These are phyloP conservation scores for Elongisporangium senticosum DNA, from an alignment of 352 stramenopile species.

Conservation along the genomic window DNA sequence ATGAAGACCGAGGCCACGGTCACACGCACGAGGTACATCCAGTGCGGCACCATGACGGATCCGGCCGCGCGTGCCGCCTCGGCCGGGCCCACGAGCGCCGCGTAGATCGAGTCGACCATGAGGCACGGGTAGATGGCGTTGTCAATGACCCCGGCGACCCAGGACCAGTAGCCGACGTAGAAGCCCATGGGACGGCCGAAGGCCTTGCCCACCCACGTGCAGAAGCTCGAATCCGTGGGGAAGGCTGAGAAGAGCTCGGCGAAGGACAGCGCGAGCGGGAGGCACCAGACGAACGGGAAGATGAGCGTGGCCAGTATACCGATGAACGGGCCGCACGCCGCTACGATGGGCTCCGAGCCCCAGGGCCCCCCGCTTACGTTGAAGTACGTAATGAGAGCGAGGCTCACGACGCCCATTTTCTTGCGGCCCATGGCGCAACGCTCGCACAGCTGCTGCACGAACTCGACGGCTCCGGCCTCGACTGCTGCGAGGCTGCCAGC, in stretches of 20 bases:
- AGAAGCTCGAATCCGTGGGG: slow-evolving; percentile 68
- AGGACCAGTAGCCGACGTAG: slow-evolving; percentile 81
- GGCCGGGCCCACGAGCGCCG: slow-evolving; percentile 25
- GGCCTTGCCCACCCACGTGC: slow-evolving; percentile 65
- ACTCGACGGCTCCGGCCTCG: background rate
- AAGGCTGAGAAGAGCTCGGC: slow-evolving; percentile 72
- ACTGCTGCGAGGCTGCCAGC: background rate
- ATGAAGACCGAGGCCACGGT: slow-evolving; percentile 48
- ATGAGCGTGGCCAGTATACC: slow-evolving; percentile 53
- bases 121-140: slow-evolving; percentile 80
- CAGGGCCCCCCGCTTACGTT: slow-evolving; percentile 92
- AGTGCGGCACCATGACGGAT: slow-evolving; percentile 33
- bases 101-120: slow-evolving; percentile 56
- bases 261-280: slow-evolving; percentile 61
- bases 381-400: slow-evolving; percentile 88
- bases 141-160: slow-evolving; percentile 74
- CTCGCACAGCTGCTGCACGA: background rate
- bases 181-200: slow-evolving; percentile 77
- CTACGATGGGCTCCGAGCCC: slow-evolving; percentile 90
- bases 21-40: slow-evolving; percentile 46
- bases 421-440: slow-evolving; percentile 18
- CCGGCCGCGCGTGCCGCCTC: slow-evolving; percentile 12
- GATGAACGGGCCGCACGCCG: slow-evolving; percentile 75
- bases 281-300: slow-evolving; percentile 66
- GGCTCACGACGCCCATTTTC: slow-evolving; percentile 60